Evolutionary conservation across 345 rosid genomes (phyloP).

Genomic region (Populus alba): DNA sequence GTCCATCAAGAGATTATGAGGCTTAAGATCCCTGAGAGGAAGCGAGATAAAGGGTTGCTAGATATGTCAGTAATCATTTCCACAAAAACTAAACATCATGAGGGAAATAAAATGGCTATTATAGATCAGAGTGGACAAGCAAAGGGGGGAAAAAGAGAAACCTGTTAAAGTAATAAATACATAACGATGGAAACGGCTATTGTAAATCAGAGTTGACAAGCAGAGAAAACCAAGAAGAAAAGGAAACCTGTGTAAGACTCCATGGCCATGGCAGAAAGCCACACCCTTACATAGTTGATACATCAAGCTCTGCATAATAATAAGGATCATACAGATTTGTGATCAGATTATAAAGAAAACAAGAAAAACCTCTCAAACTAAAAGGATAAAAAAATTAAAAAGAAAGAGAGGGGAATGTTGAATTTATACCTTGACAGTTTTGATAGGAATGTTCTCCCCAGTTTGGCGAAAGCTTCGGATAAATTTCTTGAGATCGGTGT

Average conservation of each 20-base stretch:
- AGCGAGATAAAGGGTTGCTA: not conserved
- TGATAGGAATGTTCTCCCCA: constrained; percentile 51
- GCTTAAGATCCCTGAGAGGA: constrained; percentile 79
- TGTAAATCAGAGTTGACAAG: no score
- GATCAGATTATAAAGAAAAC: not conserved
- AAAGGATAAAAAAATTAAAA: not conserved
- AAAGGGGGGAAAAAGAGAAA: not conserved
- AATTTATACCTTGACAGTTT: constrained; percentile 46
- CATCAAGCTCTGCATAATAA: constrained; percentile 74
- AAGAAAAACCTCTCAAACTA: no score
- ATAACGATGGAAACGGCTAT: not conserved
- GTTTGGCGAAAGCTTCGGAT: constrained; percentile 69
- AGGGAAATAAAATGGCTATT: not conserved
- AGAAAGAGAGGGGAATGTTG: not conserved
- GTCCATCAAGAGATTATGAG: constrained; percentile 91
- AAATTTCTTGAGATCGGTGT: constrained; percentile 85
- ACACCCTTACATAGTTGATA: constrained; percentile 94
- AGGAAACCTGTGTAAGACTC: constrained; percentile 79
- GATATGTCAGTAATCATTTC: not conserved
- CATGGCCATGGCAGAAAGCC: constrained; percentile 94
- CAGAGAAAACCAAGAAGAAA: not conserved
- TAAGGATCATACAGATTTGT: not conserved
- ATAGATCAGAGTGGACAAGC: no score
- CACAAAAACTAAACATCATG: not conserved
- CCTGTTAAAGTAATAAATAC: no score